Conservation (phyloP, 805 yeast genomes). For the Wickerhamomyces hampshirensis region DNA sequence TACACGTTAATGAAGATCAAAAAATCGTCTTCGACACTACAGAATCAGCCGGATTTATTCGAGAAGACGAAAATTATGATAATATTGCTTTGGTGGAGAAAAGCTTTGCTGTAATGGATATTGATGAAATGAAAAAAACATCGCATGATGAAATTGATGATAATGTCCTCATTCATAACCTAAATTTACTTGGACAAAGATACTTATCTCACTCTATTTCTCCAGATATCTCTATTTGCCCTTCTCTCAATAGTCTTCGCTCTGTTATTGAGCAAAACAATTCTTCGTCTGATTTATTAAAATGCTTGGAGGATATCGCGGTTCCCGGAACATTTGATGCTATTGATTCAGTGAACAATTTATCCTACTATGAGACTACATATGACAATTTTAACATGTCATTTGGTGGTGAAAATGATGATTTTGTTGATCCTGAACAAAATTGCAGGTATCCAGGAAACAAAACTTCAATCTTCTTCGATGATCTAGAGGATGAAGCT, state of each 20-base stretch:
- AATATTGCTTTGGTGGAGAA: conserved; percentile 10
- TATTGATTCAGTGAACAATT: no score
- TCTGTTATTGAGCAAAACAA: conserved; percentile 17
- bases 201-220: conserved; percentile 5
- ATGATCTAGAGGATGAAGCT: conserved; percentile 19
- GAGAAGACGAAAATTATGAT: conserved; percentile 9
- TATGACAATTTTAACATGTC: conserved; percentile 10
- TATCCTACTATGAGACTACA: conserved; percentile 13
- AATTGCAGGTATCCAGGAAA: conserved; percentile 21
- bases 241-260: conserved; percentile 16
- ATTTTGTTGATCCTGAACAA: conserved; percentile 5
- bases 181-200: conserved; percentile 12
- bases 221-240: conserved; percentile 11
- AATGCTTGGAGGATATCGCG: conserved; percentile 7
- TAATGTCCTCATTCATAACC: conserved; percentile 2
- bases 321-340: no score
- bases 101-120: conserved; percentile 19
- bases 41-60: conserved; percentile 14
- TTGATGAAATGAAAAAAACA: conserved; percentile 14
- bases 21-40: conserved; percentile 64
- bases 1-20: conserved; percentile 46
- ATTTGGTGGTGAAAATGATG: conserved; percentile 9
- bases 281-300: conserved; percentile 12
- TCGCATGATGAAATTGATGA: conserved; percentile 3
- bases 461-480: conserved; percentile 23